Base-by-base conservation (phyloP, 2,329 filamentous ascomycete genomes). In the Periconia sp. region DNA sequence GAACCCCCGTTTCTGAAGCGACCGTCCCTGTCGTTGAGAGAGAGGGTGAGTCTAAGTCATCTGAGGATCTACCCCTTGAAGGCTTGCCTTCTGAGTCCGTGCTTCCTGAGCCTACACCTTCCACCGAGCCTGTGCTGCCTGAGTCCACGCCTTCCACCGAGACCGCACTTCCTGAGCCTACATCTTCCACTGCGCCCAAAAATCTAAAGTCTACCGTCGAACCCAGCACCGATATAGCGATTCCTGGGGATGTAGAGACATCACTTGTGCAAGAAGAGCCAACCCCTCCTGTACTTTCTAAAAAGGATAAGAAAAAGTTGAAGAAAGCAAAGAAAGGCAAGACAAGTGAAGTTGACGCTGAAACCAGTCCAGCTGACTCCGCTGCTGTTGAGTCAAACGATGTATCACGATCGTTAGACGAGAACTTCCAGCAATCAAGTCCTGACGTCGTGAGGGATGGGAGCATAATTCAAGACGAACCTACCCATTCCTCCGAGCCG, bases 221-320 rank as follows among this genome's bases (percentile, higher is more conserved):
- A 8, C 42, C 19, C 15, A 23, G 27, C 17, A 23, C 17, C 7
- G 41, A 20, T 6, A 44, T 7, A 15, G 10, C 18, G 14, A 20
- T 44, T 27, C 5, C 23, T 27, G 23, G n/a, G n/a, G n/a, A 27
- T 27, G 23, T 27, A 27, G 23, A 27, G 3, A 27, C 23, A 27
- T 27, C 23, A 3, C 23, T 27, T 8, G 23, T 27, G 3, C 23
- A 27, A 27, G 23, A 27, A 27, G 23, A 27, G 23, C 23, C 23
- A 27, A 27, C 8, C 23, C 5, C 23, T 8, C 23, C 23, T 3
- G 11, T 45, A 55, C 15, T 41, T 50, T 57, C 57, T 2, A 65
- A 65, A 49, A 64, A 62, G 47, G 45, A 52, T 52, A 63, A 63
- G 45, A 63, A 68, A 53, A 66, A 61, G 13, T 37, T 37, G 33